phyloP scores from a whole-genome alignment of 2,329 filamentous ascomycete species.

The Verticillium klebahnii region DNA sequence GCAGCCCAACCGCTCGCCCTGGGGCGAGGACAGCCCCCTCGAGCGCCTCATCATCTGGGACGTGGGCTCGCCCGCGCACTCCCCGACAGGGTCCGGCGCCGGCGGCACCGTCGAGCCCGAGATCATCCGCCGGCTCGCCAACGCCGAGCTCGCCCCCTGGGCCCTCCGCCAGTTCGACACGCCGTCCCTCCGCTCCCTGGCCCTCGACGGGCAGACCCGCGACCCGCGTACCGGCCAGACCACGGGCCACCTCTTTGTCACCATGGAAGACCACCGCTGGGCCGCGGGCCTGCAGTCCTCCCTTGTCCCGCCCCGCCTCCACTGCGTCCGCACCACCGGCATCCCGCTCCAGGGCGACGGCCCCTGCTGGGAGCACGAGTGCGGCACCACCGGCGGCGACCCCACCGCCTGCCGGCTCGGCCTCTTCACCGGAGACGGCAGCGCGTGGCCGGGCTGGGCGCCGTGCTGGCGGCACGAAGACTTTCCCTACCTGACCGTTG shows the following conservation, averaged over 20 bases:
- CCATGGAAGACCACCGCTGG: slow-evolving; percentile 51
- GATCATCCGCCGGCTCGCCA: slow-evolving; percentile 44
- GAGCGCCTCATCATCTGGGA: slow-evolving; percentile 58
- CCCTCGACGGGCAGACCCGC: slow-evolving; percentile 38
- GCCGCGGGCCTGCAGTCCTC: slow-evolving; percentile 39
- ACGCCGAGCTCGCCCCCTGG: slow-evolving; percentile 46
- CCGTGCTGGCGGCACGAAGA: slow-evolving; percentile 53
- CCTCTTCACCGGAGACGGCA: background rate
- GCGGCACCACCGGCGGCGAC: slow-evolving; percentile 35
- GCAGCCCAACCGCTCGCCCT: slow-evolving; percentile 52
- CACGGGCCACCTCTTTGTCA: slow-evolving; percentile 43
- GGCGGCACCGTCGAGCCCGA: slow-evolving; percentile 29
- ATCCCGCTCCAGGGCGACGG: slow-evolving; percentile 48
- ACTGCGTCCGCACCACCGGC: slow-evolving; percentile 42
- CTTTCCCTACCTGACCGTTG: slow-evolving; percentile 45
- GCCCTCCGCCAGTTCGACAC: slow-evolving; percentile 46
- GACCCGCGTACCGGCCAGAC: slow-evolving; percentile 23
- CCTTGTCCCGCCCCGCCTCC: slow-evolving; percentile 34
- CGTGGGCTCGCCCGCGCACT: slow-evolving; percentile 32
- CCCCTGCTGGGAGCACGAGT: slow-evolving; percentile 44
- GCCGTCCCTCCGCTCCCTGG: slow-evolving; percentile 44
- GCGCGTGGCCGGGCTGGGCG: slow-evolving; percentile 21
- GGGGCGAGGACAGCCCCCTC: slow-evolving; percentile 51
- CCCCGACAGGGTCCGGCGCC: slow-evolving; percentile 14
- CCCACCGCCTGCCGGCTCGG: slow-evolving; percentile 36